Evolutionary conservation across 176 grass and related monocot genomes (phyloP), one percentile per base, ranked within the genome.

Genomic region (Aegilops bicornis): DNA sequence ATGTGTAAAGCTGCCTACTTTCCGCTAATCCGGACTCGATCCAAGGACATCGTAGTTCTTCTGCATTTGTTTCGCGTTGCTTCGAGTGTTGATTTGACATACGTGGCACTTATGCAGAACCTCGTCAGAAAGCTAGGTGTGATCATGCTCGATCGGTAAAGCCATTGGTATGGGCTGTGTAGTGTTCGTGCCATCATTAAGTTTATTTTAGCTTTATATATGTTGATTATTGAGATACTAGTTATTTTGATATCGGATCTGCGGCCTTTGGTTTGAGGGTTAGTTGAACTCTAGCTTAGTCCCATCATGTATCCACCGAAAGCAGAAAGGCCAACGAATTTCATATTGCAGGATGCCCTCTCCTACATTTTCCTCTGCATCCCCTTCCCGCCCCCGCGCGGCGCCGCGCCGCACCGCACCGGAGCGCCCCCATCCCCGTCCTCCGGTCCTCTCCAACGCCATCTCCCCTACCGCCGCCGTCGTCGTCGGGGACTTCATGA

Each of bases 1-100:
- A 89, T 86, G 87, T 89, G 87, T 92, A 89, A 92, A 92, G 80
- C 80, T 33, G 32, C 54, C 39, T 25, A 8, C 83, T 88, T 88
- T 90, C 56, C 24, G 66, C 79, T 72, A 81, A 81, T 42, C 69
- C 23, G 29, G 79, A 86, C 67, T 68, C 80, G 42, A 36, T 71
- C 84, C 69, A 89, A 54, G 74, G 80, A 22, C 70, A 33, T 42
- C 85, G 37, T 87, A 61, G 60, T 54, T 54, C 19, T n/a, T 63
- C n/a, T 59, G 33, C 85, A 29, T 87, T 87, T 83, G 47, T 76
- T 67, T 54, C 35, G n/a, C 24, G 23, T 83, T 73, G 31, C 63
- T 67, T n/a, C 24, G 39, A 63, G 75, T 76, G 85, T 80, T 76
- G 69, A 50, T 3, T 37, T 76, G 69, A 81, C 76, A 42, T 73